Conservation (phyloP, 2,329 filamentous ascomycete genomes). For the Penicillium aurantiogriseum region DNA sequence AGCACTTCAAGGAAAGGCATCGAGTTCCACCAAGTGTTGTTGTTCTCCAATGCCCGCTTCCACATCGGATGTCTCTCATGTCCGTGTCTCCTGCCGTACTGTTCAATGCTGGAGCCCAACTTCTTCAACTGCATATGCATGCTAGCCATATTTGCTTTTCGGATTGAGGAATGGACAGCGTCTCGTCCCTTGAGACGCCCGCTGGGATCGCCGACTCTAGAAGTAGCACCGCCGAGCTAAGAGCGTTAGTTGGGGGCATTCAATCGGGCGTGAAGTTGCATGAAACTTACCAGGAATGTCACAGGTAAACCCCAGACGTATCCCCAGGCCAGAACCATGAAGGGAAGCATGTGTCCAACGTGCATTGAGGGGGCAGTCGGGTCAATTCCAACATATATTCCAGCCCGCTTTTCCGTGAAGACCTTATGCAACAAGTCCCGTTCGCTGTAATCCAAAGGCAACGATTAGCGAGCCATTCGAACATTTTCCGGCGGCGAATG, state of each 20-base stretch:
- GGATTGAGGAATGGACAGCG: conserved; percentile 35
- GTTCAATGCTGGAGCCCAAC: conserved; percentile 72
- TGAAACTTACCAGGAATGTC: conserved; percentile 44
- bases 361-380: conserved; percentile 52
- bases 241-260: conserved; percentile 16
- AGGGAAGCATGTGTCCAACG: conserved; percentile 51
- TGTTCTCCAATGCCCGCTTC: conserved; percentile 70
- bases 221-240: conserved; percentile 49
- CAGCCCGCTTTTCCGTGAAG: conserved; percentile 47
- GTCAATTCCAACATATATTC: conserved; percentile 50
- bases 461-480: conserved; percentile 10
- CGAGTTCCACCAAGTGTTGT: conserved; percentile 77
- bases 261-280: neutral
- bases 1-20: conserved; percentile 72
- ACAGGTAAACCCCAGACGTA: conserved; percentile 50
- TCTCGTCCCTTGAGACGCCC: conserved; percentile 45
- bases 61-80: conserved; percentile 64
- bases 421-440: conserved; percentile 45
- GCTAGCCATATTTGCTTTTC: conserved; percentile 48
- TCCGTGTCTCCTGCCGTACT: conserved; percentile 63
- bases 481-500: neutral
- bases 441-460: conserved; percentile 30
- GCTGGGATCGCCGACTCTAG: conserved; percentile 48
- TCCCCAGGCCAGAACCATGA: conserved; percentile 52
- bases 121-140: conserved; percentile 55